phyloP scores from a whole-genome alignment of 768 basidiomycete species.

The Termitomyces sp. region DNA sequence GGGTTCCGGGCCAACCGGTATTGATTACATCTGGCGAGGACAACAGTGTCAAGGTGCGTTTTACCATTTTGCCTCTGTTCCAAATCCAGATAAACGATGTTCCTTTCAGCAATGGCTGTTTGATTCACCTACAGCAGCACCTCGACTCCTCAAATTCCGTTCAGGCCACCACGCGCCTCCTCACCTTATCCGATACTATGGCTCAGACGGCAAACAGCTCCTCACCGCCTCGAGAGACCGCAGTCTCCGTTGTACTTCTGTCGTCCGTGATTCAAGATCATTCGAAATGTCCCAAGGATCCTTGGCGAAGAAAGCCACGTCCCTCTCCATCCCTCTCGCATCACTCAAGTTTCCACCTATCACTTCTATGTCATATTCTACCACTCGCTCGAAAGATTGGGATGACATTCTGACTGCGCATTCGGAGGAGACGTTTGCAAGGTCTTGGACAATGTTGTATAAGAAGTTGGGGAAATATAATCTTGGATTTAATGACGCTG shows the following conservation, averaged over 20 bases:
- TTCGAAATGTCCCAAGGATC: constrained; percentile 96
- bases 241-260: constrained; percentile 82
- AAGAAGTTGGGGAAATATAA: constrained; percentile 78
- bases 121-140: constrained; percentile 83
- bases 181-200: constrained; percentile 90
- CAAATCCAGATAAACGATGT: not conserved
- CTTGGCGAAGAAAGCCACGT: constrained; percentile 73
- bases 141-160: constrained; percentile 85
- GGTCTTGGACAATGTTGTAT: constrained; percentile 84
- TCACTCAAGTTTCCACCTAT: constrained; percentile 84
- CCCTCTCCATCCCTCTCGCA: constrained; percentile 70
- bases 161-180: constrained; percentile 91
- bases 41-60: constrained; percentile 85
- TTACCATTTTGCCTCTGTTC: not conserved
- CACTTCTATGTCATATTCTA: constrained; percentile 72
- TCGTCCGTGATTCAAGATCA: constrained; percentile 92
- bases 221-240: constrained; percentile 88
- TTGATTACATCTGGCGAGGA: constrained; percentile 89
- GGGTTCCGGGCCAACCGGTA: constrained; percentile 91
- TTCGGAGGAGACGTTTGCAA: constrained; percentile 71
- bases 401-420: constrained; percentile 95
- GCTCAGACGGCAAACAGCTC: constrained; percentile 94
- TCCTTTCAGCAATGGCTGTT: constrained; percentile 89
- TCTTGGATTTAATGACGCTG: constrained; percentile 52
- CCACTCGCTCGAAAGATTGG: constrained; percentile 89